Base-by-base conservation (phyloP, 2,329 filamentous ascomycete species). In the Ramichloridium luteum region DNA sequence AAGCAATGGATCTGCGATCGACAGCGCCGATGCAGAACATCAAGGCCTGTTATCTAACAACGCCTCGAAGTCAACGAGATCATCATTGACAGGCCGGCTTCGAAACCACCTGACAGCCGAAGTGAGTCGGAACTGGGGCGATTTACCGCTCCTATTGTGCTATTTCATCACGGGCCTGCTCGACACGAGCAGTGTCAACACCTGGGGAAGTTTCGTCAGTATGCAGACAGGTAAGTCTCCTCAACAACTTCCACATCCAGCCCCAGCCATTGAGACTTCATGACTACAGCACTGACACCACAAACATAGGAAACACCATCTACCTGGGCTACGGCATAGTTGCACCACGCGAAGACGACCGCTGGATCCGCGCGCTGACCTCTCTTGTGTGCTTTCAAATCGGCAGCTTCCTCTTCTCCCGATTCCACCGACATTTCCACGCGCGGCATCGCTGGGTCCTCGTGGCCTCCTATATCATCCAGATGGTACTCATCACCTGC, bases 201-300 rank as follows among this genome's bases (percentile, higher is more conserved):
- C 79, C 25, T 86, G 79, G 76, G 78, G 80, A 9, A 77, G 77
- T 3, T 88, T 88, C 46, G 80, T 84, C 25, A 81, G 76, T 46
- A 86, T 86, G 80, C 81, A 86, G 51, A 86, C 80, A 17, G 80
- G 79, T 72, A 48, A 41, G 61, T 56, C 16, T 11, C 13, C 13
- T 18, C n/a, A n/a, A n/a, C n/a, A n/a, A n/a, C n/a, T n/a, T n/a
- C n/a, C n/a, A n/a, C n/a, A n/a, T n/a, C n/a, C n/a, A n/a, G n/a
- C n/a, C n/a, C n/a, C n/a, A n/a, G n/a, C n/a, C n/a, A n/a, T n/a
- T n/a, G n/a, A n/a, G n/a, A n/a, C n/a, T n/a, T n/a, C n/a, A n/a
- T n/a, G n/a, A n/a, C n/a, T n/a, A n/a, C n/a, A n/a, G n/a, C n/a
- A n/a, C n/a, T n/a, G n/a, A n/a, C n/a, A 29, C 11, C 10, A 20